These are phyloP conservation scores for Apiotrichum laibachii DNA, from an alignment of 1,284 basidiomycete genomes.

Conservation along the genomic window DNA sequence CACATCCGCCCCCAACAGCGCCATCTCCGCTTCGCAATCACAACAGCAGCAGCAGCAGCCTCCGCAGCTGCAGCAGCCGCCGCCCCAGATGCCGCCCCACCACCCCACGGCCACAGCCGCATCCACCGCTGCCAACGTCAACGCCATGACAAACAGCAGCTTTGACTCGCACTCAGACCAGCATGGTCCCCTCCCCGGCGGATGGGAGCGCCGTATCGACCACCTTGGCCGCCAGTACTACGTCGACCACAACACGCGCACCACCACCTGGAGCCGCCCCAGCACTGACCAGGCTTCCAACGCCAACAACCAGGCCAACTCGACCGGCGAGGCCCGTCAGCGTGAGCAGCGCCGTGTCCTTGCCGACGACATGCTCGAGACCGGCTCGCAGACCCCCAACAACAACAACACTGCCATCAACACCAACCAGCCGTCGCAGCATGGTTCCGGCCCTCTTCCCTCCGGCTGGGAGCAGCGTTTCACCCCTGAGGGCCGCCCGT, in stretches of 20 bases:
- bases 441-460: conserved; percentile 77
- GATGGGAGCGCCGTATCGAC: conserved; percentile 93
- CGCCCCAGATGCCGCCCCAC: conserved; percentile 2
- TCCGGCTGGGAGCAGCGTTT: conserved; percentile 98
- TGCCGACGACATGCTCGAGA: conserved; percentile 73
- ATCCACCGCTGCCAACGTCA: conserved; percentile 49
- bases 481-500: conserved; percentile 94
- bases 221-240: conserved; percentile 85
- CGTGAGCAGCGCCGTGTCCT: conserved; percentile 73
- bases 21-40: background rate
- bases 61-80: conserved; percentile 33
- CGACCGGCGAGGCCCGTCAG: conserved; percentile 66
- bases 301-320: conserved; percentile 54
- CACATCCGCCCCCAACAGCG: background rate
- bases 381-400: conserved; percentile 30
- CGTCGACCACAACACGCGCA: conserved; percentile 87
- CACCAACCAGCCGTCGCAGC: conserved; percentile 62
- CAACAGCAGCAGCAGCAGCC: conserved; percentile 6
- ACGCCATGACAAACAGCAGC: conserved; percentile 54
- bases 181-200: conserved; percentile 73
- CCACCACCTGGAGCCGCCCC: conserved; percentile 87
- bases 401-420: conserved; percentile 23
- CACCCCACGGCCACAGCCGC: conserved; percentile 38
- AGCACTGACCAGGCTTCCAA: conserved; percentile 53
- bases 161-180: conserved; percentile 78